Evolutionary conservation across 306 rosid genomes (phyloP).

Genomic region (Delonix regia): DNA sequence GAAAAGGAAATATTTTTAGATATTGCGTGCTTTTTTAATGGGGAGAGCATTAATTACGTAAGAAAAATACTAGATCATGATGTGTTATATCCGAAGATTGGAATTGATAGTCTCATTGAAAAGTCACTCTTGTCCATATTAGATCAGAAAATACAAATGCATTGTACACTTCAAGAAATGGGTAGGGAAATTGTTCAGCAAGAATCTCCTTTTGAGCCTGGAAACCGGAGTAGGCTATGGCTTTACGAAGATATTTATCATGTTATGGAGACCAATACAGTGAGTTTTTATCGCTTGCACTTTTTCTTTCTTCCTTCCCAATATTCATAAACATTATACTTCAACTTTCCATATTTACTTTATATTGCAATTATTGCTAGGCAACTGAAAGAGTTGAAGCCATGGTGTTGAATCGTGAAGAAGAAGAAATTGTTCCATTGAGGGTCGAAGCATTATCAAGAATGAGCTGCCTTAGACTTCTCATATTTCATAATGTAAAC

Average conservation of each 20-base stretch:
- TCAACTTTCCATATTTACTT: no score
- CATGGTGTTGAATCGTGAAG: background rate
- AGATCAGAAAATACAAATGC: fast-evolving
- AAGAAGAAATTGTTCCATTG: fast-evolving
- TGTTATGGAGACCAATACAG: background rate
- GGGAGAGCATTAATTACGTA: background rate
- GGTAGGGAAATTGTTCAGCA: slow-evolving; percentile 3
- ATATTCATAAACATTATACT: background rate
- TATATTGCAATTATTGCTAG: background rate
- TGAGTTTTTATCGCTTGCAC: background rate
- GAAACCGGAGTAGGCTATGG: slow-evolving; percentile 14
- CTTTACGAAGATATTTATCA: background rate
- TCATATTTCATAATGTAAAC: background rate
- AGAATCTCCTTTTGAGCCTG: background rate
- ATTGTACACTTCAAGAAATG: background rate
- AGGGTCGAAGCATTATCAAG: background rate
- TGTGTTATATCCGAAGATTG: background rate
- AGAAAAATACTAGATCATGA: background rate
- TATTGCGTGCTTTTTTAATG: background rate
- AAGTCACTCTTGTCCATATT: slow-evolving; percentile 15
- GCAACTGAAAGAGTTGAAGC: background rate
- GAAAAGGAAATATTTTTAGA: background rate
- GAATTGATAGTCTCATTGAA: background rate
- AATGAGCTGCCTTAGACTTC: background rate
- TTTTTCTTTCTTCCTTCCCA: background rate